Conservation (phyloP, 2,329 filamentous ascomycete genomes). For the Venturia oleaginea region DNA sequence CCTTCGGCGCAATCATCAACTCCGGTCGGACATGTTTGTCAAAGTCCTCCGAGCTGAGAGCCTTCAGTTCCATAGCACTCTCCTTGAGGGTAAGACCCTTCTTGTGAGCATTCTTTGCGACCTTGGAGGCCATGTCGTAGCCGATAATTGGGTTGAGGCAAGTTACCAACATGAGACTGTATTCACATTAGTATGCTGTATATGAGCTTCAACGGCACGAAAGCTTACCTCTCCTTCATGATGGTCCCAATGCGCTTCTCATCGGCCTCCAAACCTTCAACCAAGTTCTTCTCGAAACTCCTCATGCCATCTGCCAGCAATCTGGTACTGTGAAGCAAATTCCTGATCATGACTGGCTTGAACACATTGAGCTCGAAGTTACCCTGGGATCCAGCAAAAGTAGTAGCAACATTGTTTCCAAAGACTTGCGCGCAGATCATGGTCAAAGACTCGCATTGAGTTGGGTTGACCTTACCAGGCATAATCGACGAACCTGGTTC, state of each 20-base stretch:
- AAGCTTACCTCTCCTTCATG: slow-evolving; percentile 80
- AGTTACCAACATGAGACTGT: slow-evolving; percentile 91
- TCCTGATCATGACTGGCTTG: slow-evolving; percentile 93
- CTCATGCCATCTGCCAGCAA: slow-evolving; percentile 87
- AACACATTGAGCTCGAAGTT: slow-evolving; percentile 99
- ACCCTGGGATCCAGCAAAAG: slow-evolving; percentile 91
- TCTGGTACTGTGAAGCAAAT: slow-evolving; percentile 84
- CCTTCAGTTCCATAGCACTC: slow-evolving; percentile 87
- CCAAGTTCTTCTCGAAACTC: slow-evolving; percentile 90
- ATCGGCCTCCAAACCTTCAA: slow-evolving; percentile 81
- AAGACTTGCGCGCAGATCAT: slow-evolving; percentile 98
- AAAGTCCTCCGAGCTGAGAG: slow-evolving; percentile 81
- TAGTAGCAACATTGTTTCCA: slow-evolving; percentile 90
- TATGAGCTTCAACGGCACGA: no score
- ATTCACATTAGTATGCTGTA: slow-evolving; percentile 6
- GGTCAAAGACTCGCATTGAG: slow-evolving; percentile 93
- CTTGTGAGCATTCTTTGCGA: slow-evolving; percentile 98
- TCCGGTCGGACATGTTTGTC: slow-evolving; percentile 84
- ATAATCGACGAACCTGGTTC: slow-evolving; percentile 97
- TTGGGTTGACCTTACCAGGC: slow-evolving; percentile 99
- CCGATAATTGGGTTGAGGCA: slow-evolving; percentile 96
- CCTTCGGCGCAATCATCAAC: slow-evolving; percentile 83
- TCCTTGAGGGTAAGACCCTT: slow-evolving; percentile 91
- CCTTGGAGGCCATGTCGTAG: slow-evolving; percentile 94
- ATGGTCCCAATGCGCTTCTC: slow-evolving; percentile 84